phyloP scores from a whole-genome alignment of 805 yeast genomes.

The Saccharomycopsis sp. region DNA sequence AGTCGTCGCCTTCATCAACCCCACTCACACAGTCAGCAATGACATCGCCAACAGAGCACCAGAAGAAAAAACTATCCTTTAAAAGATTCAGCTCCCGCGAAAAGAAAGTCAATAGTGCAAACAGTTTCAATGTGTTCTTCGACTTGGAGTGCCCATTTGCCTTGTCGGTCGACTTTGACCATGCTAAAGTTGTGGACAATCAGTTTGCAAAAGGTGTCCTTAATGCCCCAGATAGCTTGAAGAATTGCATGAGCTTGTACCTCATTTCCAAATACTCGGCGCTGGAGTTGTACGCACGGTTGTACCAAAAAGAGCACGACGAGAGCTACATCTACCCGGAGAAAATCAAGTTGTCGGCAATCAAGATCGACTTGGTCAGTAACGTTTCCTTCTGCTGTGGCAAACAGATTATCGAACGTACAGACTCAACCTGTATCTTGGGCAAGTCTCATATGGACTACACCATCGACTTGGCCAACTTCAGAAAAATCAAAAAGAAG shows the following conservation, averaged over 20 bases:
- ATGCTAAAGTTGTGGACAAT: conserved; percentile 9
- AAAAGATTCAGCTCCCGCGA: conserved; percentile 12
- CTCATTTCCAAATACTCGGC: conserved; percentile 12
- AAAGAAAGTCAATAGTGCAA: neutral
- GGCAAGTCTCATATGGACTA: conserved; percentile 9
- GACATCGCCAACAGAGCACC: neutral
- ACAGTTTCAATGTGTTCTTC: conserved; percentile 1
- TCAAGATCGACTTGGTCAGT: conserved; percentile 12
- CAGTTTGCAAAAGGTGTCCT: conserved; percentile 16
- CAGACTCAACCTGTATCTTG: conserved; percentile 1
- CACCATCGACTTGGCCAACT: conserved; percentile 9
- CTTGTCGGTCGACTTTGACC: conserved; percentile 12
- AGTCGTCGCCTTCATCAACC: no score
- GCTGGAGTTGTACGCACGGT: conserved; percentile 7
- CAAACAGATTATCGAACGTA: conserved; percentile 6
- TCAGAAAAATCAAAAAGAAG: conserved; percentile 12
- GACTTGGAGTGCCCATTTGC: conserved; percentile 13
- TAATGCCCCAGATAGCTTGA: conserved; percentile 9
- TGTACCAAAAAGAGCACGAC: conserved; percentile 6
- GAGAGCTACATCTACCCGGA: conserved; percentile 2
- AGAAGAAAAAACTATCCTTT: conserved; percentile 1
- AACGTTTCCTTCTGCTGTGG: conserved; percentile 14
- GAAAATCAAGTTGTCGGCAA: conserved; percentile 1
- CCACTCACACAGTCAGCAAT: no score
- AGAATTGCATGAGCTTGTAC: conserved; percentile 7